Evolutionary conservation across 2,329 filamentous ascomycete genomes (phyloP).

Genomic region (Ophiosphaerella herpotricha): DNA sequence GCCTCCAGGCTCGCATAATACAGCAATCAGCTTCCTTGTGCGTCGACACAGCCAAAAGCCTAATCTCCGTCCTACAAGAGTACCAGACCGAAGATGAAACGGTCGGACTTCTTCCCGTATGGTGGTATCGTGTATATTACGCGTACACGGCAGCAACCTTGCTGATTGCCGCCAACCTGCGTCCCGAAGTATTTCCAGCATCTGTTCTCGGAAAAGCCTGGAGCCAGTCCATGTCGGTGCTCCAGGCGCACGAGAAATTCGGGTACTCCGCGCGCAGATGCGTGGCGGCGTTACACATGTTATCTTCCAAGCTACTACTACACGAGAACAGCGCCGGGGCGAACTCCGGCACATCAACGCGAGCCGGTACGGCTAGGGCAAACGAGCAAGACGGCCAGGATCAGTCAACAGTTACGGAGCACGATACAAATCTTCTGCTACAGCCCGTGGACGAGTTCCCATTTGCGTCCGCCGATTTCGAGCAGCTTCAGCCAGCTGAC

Average conservation of each 20-base stretch:
- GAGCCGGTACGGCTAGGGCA: background rate
- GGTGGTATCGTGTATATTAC: constrained; percentile 3
- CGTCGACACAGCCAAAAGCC: background rate
- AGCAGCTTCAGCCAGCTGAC: background rate
- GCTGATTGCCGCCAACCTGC: background rate
- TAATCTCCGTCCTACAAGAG: background rate
- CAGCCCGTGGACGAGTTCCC: background rate
- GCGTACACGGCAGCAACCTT: background rate
- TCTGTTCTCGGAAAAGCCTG: background rate
- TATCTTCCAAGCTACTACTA: background rate
- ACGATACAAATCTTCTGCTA: background rate
- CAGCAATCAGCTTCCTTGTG: background rate
- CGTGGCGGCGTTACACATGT: background rate
- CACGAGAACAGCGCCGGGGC: background rate
- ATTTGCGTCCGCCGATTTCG: background rate
- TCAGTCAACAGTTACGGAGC: background rate
- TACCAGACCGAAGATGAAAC: background rate
- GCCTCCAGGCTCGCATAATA: background rate
- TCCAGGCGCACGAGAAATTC: background rate
- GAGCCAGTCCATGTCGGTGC: background rate
- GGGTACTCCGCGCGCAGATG: background rate
- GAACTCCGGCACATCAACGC: background rate
- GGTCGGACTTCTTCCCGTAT: background rate
- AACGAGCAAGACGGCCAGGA: background rate
- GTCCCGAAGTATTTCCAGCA: background rate